A percentile compares a stretch with the other conserved stretches of the same genome.
These are phyloP conservation scores for Neurospora hispaniola DNA, from an alignment of 495 filamentous ascomycete genomes.

Conservation along the genomic window DNA sequence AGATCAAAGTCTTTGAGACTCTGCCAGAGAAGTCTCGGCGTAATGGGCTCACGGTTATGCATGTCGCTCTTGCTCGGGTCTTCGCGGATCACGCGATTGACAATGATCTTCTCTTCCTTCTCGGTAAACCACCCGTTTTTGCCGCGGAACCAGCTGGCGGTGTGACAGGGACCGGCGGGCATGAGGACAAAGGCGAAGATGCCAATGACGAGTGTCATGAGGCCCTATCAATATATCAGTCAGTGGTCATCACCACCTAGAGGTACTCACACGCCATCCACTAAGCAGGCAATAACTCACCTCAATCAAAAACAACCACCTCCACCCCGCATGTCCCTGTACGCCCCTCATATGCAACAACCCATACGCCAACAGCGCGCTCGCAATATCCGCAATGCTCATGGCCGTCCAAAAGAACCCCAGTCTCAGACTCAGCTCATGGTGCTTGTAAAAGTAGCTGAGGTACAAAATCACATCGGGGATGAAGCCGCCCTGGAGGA, in stretches of 20 bases:
- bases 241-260: too few species aligned
- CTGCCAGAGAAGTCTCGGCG: constrained; percentile 47
- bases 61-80: constrained; percentile 58
- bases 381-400: constrained; percentile 50
- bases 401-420: constrained; percentile 57
- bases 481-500: constrained; percentile 68
- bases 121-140: constrained; percentile 66
- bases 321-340: constrained; percentile 55
- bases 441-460: constrained; percentile 58
- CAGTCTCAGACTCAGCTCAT: constrained; percentile 47
- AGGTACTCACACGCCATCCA: too few species aligned
- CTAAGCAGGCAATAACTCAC: neutral
- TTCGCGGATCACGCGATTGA: constrained; percentile 62
- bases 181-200: constrained; percentile 56
- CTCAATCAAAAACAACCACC: constrained; percentile 30
- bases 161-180: constrained; percentile 63
- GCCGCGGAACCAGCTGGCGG: constrained; percentile 54
- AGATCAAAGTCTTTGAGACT: constrained; percentile 61
- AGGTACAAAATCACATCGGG: constrained; percentile 52
- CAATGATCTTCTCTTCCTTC: constrained; percentile 56
- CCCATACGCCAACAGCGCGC: constrained; percentile 61
- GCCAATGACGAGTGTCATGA: constrained; percentile 52
- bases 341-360: constrained; percentile 55
- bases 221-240: constrained; percentile 17
- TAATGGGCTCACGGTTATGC: constrained; percentile 54